phyloP scores from a whole-genome alignment of 2,329 filamentous ascomycete genomes.

The Simplicillium aogashimaense region DNA sequence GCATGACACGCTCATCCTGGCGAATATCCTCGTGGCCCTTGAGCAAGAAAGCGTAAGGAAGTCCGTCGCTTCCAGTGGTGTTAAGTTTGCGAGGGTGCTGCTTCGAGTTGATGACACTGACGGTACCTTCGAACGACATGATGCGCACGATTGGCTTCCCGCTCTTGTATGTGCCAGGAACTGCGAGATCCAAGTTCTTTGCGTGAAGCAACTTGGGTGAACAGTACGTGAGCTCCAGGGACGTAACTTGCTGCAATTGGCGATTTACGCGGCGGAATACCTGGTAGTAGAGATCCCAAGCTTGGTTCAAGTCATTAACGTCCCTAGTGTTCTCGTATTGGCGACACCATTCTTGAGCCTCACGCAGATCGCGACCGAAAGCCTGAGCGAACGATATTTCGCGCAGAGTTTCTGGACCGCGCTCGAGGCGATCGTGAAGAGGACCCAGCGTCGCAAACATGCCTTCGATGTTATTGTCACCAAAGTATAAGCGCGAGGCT shows the following conservation, averaged over 20 bases:
- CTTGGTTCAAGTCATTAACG: slow-evolving; percentile 89
- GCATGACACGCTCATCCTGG: slow-evolving; percentile 98
- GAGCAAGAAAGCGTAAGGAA: slow-evolving; percentile 76
- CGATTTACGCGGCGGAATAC: slow-evolving; percentile 93
- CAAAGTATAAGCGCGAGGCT: slow-evolving; percentile 92
- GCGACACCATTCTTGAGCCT: slow-evolving; percentile 92
- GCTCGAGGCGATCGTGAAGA: slow-evolving; percentile 82
- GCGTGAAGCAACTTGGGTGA: slow-evolving; percentile 86
- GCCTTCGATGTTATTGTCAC: slow-evolving; percentile 92
- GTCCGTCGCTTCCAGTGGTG: slow-evolving; percentile 80
- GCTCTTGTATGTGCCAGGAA: slow-evolving; percentile 90
- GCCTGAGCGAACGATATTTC: slow-evolving; percentile 97
- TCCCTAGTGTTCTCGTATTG: slow-evolving; percentile 85
- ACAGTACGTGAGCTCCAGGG: slow-evolving; percentile 90
- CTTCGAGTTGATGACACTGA: slow-evolving; percentile 92
- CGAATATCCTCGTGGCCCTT: slow-evolving; percentile 99
- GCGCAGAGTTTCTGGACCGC: slow-evolving; percentile 81
- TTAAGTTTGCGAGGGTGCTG: slow-evolving; percentile 87
- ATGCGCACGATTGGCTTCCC: slow-evolving; percentile 72
- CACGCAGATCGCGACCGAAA: slow-evolving; percentile 88
- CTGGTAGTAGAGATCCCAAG: slow-evolving; percentile 98
- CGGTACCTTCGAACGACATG: slow-evolving; percentile 78
- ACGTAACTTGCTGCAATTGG: slow-evolving; percentile 86
- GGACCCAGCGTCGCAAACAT: slow-evolving; percentile 92
- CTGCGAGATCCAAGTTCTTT: slow-evolving; percentile 78